Evolutionary conservation across 371 early-diverging fungal genomes (phyloP).

Genomic region (Conidiobolus incongruus): DNA sequence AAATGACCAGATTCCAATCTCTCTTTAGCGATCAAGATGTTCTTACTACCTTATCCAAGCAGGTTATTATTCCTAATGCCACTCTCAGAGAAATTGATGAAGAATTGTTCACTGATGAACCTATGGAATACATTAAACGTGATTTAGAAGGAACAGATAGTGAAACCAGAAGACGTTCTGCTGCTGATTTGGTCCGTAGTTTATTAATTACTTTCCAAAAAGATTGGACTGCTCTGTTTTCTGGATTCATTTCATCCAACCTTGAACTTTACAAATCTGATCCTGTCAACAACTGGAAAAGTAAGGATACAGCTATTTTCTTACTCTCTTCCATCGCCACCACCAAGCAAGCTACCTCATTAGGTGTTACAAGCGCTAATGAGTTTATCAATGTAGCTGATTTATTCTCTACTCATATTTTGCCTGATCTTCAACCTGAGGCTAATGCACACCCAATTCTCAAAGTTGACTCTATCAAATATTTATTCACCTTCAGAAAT

Average conservation of each 20-base stretch:
- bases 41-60: slow-evolving; percentile 60
- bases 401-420: slow-evolving; percentile 59
- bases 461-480: slow-evolving; percentile 85
- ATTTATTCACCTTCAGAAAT: slow-evolving; percentile 71
- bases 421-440: slow-evolving; percentile 55
- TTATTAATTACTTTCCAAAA: not conserved
- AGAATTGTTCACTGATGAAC: slow-evolving; percentile 90
- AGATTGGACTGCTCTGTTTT: not conserved
- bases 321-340: slow-evolving; percentile 71
- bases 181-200: slow-evolving; percentile 66
- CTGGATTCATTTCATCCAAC: not conserved
- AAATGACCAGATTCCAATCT: slow-evolving; percentile 34
- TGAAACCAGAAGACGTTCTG: slow-evolving; percentile 80
- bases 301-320: slow-evolving; percentile 86
- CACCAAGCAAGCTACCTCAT: slow-evolving; percentile 27
- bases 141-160: slow-evolving; percentile 86
- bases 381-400: slow-evolving; percentile 53
- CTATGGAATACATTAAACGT: slow-evolving; percentile 75
- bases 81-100: slow-evolving; percentile 66
- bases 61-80: slow-evolving; percentile 85
- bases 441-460: slow-evolving; percentile 62
- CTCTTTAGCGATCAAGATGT: slow-evolving; percentile 45
- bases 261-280: slow-evolving; percentile 14
- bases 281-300: slow-evolving; percentile 66
- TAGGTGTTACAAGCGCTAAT: slow-evolving; percentile 41